These are phyloP conservation scores for Fonsecaea pugnacius DNA, from an alignment of 2,329 filamentous ascomycete species.

Conservation along the genomic window DNA sequence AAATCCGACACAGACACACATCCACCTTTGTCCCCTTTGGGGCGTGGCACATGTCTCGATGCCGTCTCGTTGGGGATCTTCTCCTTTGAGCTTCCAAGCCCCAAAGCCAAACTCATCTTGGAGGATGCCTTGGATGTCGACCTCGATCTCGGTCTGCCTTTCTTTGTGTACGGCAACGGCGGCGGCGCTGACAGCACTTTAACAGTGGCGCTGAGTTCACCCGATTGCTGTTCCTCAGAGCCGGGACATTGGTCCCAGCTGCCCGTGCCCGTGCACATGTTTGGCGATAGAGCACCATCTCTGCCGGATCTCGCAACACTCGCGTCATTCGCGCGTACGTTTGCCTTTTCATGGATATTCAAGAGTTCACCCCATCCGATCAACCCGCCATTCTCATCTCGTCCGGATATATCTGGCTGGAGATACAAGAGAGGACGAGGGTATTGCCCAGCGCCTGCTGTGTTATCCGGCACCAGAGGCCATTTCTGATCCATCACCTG, in stretches of 20 bases:
- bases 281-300: not conserved
- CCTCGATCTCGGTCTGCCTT: slow-evolving; percentile 8
- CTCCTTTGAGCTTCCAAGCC: slow-evolving; percentile 3
- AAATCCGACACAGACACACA: slow-evolving; percentile 20
- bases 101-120: slow-evolving; percentile 10
- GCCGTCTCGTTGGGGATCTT: not conserved
- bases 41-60: slow-evolving; percentile 23
- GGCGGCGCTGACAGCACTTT: slow-evolving; percentile 9
- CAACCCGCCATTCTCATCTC: slow-evolving; percentile 51
- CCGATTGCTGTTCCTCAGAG: not conserved
- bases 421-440: slow-evolving; percentile 45
- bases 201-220: slow-evolving; percentile 1
- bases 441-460: not conserved
- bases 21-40: slow-evolving; percentile 21
- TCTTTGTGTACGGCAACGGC: not conserved
- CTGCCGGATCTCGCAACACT: not conserved
- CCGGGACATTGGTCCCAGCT: slow-evolving; percentile 3
- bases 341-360: slow-evolving; percentile 45
- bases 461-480: not conserved
- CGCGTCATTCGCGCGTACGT: not conserved
- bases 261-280: slow-evolving; percentile 7
- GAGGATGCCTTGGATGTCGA: slow-evolving; percentile 19
- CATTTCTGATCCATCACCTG: not conserved
- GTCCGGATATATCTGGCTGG: slow-evolving; percentile 48
- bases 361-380: slow-evolving; percentile 52